A percentile compares a stretch with the other conserved stretches of the same genome.
These are phyloP conservation scores for Trichoderma semiorbis DNA, from an alignment of 2,329 filamentous ascomycete genomes.

Conservation along the genomic window DNA sequence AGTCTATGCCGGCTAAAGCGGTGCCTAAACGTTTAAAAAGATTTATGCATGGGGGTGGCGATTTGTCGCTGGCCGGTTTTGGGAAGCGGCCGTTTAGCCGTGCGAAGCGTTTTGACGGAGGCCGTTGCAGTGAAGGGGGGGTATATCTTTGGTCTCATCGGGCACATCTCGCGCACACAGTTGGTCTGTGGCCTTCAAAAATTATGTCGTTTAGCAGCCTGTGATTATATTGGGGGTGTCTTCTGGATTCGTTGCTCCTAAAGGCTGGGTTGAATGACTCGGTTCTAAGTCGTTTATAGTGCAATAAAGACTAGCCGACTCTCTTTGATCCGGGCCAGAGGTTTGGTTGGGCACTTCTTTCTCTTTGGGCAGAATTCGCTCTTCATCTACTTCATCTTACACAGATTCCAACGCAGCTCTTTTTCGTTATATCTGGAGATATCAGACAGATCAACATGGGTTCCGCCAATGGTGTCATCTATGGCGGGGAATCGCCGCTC, in stretches of 20 bases:
- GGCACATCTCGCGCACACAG: slow-evolving; percentile 5
- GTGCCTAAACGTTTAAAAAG: slow-evolving; percentile 16
- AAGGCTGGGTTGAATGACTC: background rate
- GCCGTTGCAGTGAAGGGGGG: background rate
- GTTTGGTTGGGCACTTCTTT: background rate
- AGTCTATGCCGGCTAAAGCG: background rate
- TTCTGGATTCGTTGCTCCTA: background rate
- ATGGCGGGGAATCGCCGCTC: slow-evolving; percentile 27
- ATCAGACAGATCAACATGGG: background rate
- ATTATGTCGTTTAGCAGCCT: slow-evolving; percentile 2
- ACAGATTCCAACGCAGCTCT: background rate
- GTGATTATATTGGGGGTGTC: background rate
- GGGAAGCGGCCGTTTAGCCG: slow-evolving; percentile 2
- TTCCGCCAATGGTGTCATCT: background rate
- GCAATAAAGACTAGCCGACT: background rate
- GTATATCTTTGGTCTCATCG: background rate
- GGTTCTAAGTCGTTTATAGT: background rate
- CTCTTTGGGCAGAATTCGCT: background rate
- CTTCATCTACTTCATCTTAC: background rate
- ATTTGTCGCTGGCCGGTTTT: background rate
- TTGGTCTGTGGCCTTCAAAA: background rate
- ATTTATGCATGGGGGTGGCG: background rate
- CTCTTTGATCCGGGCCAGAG: background rate
- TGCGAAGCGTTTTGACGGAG: slow-evolving; percentile 10
- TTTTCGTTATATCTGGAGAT: background rate